Evolutionary conservation across 108 stramenopile species (phyloP).

Genomic region (Cyclostephanos tholiformis): DNA sequence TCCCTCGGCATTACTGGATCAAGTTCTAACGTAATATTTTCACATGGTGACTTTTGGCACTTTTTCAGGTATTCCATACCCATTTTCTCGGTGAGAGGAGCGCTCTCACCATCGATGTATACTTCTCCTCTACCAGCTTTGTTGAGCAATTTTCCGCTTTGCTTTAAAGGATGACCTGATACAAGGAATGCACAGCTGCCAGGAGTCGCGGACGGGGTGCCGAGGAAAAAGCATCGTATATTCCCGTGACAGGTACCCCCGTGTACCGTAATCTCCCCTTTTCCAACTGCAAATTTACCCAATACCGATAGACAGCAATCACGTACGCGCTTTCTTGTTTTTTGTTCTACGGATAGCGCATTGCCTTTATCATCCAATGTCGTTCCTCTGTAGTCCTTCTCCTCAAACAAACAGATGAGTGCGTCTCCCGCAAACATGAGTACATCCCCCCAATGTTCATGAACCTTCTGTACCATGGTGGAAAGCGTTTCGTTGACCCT

Average conservation of each 20-base stretch:
- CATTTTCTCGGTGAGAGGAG: conserved; percentile 38
- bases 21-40: conserved; percentile 1
- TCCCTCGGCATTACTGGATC: conserved; percentile 36
- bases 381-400: conserved; percentile 28
- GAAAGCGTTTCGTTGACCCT: conserved; percentile 55
- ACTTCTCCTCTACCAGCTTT: conserved; percentile 49
- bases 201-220: conserved; percentile 39
- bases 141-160: conserved; percentile 45
- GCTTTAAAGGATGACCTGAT: conserved; percentile 46
- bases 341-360: conserved; percentile 19
- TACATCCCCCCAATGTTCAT: conserved; percentile 65
- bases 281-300: conserved; percentile 36
- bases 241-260: conserved; percentile 44
- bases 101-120: conserved; percentile 33
- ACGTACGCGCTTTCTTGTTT: conserved; percentile 33
- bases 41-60: background rate
- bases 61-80: conserved; percentile 25
- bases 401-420: conserved; percentile 60
- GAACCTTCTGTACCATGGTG: conserved; percentile 53
- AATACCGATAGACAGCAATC: conserved; percentile 43
- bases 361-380: conserved; percentile 26
- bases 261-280: conserved; percentile 47
- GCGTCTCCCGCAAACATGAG: conserved; percentile 77
- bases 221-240: conserved; percentile 51
- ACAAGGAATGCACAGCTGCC: conserved; percentile 51